Base-by-base conservation (phyloP, 2,329 filamentous ascomycete species). In the Trichoderma cornu-damae region DNA sequence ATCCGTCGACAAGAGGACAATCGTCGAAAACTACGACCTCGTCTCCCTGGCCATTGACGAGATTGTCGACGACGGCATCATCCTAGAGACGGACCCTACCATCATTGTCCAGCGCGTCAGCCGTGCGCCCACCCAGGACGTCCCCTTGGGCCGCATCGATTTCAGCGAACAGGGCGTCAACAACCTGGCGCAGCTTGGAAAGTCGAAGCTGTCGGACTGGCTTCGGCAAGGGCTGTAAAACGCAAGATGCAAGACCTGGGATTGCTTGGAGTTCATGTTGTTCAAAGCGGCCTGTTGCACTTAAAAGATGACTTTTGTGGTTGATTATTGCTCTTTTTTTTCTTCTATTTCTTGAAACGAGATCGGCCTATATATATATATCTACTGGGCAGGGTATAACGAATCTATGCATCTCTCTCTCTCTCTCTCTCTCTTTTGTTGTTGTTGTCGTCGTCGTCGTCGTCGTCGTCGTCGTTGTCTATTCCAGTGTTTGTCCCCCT, bases 1-100 rank as follows among this genome's bases (percentile, higher is more conserved):
- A 81, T 90, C 90, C 32, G 92, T 95, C 50, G 94, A 99, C 78
- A 96, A 96, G 82, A 87, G 94, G 64, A 97, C 94, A 58, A 91
- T 97, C 64, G 87, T 97, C 69, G 94, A 99, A 76, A 97, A 97
- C 82, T 99, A 97, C 79, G 94, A 97, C 74, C 83, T 97, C 20
- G 89, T 96, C 61, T 89, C 91, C 12, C 84, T 99, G 54, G 90
- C 92, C 43, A 89, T 99, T 63, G 94, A 99, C 73, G 94, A 99
- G 74, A 93, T 95, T 61, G 84, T 95, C 54, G 91, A 96, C 73
- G 91, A 96, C 69, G 94, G 94, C 60, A 95, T 97, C 70, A 93
- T 99, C 66, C 84, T 99, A 61, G 94, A 99, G 77, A 97, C 93
- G 0, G 94, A 99, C 72, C 92, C 94, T 1, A 93, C 94, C 62